These are phyloP conservation scores for Lunasporangiospora selenospora DNA, from an alignment of 192 early-diverging fungal species.

Conservation along the genomic window DNA sequence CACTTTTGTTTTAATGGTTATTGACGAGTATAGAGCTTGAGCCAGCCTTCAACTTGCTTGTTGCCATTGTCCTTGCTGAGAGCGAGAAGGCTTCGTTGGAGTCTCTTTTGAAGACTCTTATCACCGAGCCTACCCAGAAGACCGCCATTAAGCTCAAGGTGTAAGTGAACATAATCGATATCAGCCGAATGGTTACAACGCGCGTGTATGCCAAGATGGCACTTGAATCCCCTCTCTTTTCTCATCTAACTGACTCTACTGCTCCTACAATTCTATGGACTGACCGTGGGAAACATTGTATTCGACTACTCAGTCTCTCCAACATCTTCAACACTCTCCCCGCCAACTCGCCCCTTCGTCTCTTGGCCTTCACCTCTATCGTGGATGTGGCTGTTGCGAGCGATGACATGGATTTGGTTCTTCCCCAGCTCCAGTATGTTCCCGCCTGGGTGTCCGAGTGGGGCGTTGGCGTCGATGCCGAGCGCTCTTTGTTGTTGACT, in stretches of 20 bases:
- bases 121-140: slow-evolving; percentile 54
- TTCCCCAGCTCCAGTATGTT: slow-evolving; percentile 67
- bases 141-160: slow-evolving; percentile 69
- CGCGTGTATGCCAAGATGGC: slow-evolving; percentile 37
- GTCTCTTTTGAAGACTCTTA: slow-evolving; percentile 56
- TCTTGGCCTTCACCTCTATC: slow-evolving; percentile 76
- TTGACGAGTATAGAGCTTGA: slow-evolving; percentile 59
- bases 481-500: slow-evolving; percentile 65
- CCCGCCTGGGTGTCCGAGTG: slow-evolving; percentile 74
- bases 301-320: too few species aligned
- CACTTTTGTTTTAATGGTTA: background rate
- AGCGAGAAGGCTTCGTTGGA: slow-evolving; percentile 50
- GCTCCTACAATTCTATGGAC: too few species aligned
- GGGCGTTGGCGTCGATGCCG: slow-evolving; percentile 64
- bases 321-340: slow-evolving; percentile 89
- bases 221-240: slow-evolving; percentile 44
- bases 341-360: slow-evolving; percentile 59
- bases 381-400: slow-evolving; percentile 74
- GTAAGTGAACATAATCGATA: slow-evolving; percentile 44
- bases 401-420: slow-evolving; percentile 72
- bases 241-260: too few species aligned
- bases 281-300: too few species aligned
- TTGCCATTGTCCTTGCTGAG: slow-evolving; percentile 65
- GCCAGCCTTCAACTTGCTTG: slow-evolving; percentile 70
- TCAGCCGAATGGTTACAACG: slow-evolving; percentile 12